Evolutionary conservation across 257 asterid genomes (phyloP), one percentile per base, ranked within the genome.

Genomic region (Scutellaria barbata): DNA sequence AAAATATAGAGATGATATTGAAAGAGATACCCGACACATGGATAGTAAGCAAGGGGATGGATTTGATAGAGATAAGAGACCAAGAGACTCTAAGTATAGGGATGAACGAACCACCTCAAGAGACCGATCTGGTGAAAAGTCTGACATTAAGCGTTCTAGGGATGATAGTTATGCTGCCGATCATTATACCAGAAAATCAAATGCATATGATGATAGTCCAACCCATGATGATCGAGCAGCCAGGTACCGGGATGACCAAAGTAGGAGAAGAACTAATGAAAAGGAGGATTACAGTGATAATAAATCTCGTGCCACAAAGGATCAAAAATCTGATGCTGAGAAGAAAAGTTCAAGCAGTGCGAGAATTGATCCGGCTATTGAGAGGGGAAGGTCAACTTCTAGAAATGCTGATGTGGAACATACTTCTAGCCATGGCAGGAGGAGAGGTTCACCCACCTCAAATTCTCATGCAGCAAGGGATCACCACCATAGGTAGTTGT

Each of bases 361-460:
- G 13, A 84, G 85, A 78, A 57, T 79, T 46, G 94, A 93, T 67
- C 58, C 72, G 1, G 66, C 71, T 60, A 58, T 82, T 76, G 95
- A 93, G 61, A 82, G 90, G 84, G 95, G 83, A 69, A 82, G 92
- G 82, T 84, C 95, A 55, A 35, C 84, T 74, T 83, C 97, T 47
- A 87, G 88, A 72, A 85, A 82, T 86, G 82, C 81, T 69, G 96
- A 94, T 54, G 5, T 69, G 35, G 98, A 86, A 64, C 81, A 53
- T 72, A 65, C 83, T 74, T 79, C 90, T 57, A 79, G 80, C 50
- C 92, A 85, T 68, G 67, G 76, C 74, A 92, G 92, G 79, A 82
- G 90, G 76, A 84, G 88, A 73, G 76, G 84, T 72, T 92, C 99
- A 18, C 98, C 99, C 52, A 81, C 88, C 80, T 81, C 95, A 52